These are phyloP conservation scores for Immersiporthe knoxdaviesiana DNA, from an alignment of 2,329 filamentous ascomycete species.

Conservation along the genomic window DNA sequence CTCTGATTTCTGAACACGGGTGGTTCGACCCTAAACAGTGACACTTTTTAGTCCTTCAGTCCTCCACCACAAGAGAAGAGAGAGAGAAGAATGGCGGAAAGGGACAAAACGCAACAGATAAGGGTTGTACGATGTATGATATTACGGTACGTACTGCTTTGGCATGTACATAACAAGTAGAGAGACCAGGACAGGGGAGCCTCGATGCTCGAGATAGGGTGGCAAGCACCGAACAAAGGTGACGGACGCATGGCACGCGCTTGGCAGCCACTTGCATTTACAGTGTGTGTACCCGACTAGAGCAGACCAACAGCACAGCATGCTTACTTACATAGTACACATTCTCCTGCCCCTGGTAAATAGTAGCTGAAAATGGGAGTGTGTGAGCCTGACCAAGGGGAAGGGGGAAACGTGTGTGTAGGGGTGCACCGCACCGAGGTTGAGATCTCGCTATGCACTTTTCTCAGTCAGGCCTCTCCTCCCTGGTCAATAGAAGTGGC, in stretches of 20 bases:
- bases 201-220: not conserved
- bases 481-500: not conserved
- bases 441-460: not conserved
- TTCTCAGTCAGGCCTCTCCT: not conserved
- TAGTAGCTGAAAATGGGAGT: too few species aligned
- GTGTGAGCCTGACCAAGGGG: not conserved
- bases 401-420: not conserved
- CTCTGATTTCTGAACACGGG: slow-evolving; percentile 18
- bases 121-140: not conserved
- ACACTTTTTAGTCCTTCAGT: not conserved
- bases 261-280: not conserved
- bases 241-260: slow-evolving; percentile 3
- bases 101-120: not conserved
- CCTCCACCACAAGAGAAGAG: not conserved
- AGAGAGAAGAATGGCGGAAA: not conserved
- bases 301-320: slow-evolving; percentile 7
- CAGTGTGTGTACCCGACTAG: not conserved
- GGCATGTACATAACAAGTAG: not conserved
- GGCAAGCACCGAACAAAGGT: slow-evolving; percentile 24
- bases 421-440: not conserved
- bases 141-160: not conserved
- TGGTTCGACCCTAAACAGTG: not conserved
- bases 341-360: not conserved
- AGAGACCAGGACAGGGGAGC: not conserved
- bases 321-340: not conserved